phyloP scores from a whole-genome alignment of 2,329 filamentous ascomycete genomes.

The Ilyonectria sp. region DNA sequence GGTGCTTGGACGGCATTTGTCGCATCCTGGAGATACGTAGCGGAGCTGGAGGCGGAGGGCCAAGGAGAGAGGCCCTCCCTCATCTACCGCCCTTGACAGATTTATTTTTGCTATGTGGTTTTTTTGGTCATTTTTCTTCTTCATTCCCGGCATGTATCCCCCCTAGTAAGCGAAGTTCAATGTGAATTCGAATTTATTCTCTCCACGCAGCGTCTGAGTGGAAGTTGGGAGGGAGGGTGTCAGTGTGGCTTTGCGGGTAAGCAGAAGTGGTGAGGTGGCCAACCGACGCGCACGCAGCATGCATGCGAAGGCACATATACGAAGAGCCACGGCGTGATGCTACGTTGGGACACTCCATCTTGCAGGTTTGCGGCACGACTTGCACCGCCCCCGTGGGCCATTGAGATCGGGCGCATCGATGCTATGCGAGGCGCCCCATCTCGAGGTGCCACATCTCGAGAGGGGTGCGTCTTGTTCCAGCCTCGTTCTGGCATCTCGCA shows the following conservation, averaged over 20 bases:
- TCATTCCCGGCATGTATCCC: slow-evolving; percentile 22
- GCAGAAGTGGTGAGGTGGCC: slow-evolving; percentile 17
- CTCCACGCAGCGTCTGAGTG: background rate
- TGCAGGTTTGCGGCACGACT: slow-evolving; percentile 4
- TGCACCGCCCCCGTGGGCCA: slow-evolving; percentile 26
- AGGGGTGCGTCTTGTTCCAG: background rate
- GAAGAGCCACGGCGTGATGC: slow-evolving; percentile 8
- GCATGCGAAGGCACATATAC: slow-evolving; percentile 3
- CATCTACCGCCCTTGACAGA: slow-evolving; percentile 16
- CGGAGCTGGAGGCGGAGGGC: slow-evolving; percentile 23
- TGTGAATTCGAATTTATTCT: slow-evolving; percentile 23
- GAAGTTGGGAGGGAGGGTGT: background rate
- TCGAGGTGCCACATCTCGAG: background rate
- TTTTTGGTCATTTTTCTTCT: slow-evolving; percentile 14
- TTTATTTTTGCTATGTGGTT: slow-evolving; percentile 18
- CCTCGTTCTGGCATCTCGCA: background rate
- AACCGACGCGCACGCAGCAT: background rate
- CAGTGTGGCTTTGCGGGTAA: background rate
- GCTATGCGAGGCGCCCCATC: background rate
- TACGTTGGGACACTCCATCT: background rate
- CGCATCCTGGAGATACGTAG: slow-evolving; percentile 27
- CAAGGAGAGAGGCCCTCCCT: slow-evolving; percentile 9
- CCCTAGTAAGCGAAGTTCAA: slow-evolving; percentile 34
- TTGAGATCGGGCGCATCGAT: background rate
- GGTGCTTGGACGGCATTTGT: slow-evolving; percentile 28